These are phyloP conservation scores for Brassica rapa DNA, from an alignment of 345 rosid species.

Conservation along the genomic window DNA sequence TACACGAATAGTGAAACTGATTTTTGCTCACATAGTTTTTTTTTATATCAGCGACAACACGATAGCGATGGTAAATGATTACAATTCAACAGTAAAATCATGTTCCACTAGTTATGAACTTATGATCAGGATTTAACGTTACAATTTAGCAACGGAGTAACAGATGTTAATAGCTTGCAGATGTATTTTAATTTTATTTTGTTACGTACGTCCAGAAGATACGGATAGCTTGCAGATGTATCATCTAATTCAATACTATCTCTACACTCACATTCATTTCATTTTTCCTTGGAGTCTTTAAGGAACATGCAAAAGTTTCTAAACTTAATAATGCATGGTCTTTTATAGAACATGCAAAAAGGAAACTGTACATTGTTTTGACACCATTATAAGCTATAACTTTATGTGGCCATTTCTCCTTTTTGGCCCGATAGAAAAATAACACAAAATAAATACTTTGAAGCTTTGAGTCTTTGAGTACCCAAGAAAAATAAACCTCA, in stretches of 20 bases:
- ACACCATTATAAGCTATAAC: conserved; percentile 1
- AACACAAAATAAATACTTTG: neutral
- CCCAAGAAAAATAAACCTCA: neutral
- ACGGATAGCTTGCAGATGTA: neutral
- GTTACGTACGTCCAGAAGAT: neutral
- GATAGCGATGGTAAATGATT: neutral
- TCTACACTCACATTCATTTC: neutral
- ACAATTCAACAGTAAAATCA: neutral
- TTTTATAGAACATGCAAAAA: conserved; percentile 30
- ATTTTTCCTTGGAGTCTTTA: conserved; percentile 15
- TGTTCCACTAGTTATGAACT: neutral
- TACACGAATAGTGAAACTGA: neutral
- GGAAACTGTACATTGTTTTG: conserved; percentile 13
- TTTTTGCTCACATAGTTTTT: neutral
- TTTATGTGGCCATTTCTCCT: conserved; percentile 27
- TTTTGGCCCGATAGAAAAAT: neutral
- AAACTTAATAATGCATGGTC: conserved; percentile 24
- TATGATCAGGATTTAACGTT: neutral
- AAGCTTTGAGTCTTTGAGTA: conserved; percentile 16
- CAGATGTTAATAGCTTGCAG: neutral
- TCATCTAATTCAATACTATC: neutral
- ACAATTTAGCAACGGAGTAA: neutral
- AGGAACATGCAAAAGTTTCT: conserved; percentile 28
- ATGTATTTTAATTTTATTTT: neutral
- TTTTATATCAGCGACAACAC: neutral